Base-by-base conservation (phyloP, 495 filamentous ascomycete genomes). In the Trichoderma reesei region DNA sequence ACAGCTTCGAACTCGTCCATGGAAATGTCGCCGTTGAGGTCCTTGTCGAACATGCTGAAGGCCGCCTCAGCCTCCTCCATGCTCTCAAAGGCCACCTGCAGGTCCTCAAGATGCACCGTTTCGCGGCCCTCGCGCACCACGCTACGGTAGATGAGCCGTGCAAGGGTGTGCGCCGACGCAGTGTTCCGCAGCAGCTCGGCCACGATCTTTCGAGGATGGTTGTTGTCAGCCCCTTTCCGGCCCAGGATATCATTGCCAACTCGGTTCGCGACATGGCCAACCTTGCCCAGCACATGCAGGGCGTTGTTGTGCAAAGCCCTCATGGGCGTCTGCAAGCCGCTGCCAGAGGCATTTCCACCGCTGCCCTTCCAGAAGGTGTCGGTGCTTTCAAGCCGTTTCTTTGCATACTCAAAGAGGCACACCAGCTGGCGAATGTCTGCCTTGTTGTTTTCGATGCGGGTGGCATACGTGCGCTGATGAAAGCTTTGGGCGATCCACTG, bases 211-310 rank as follows among this genome's bases (percentile, higher is more conserved):
- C 91, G 84, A 11, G 94, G 91, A 68, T 96, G 91, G 41, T 78
- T 88, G 75, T 88, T 90, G 56, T 84, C 82, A 18, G 80, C 83
- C n/a, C 89, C 81, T 66, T 85, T 80, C 46, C 84, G 86, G 14
- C 94, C 93, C 2, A 92, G 96, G 68, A 98, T 93, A 72, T 98
- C 93, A 13, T 91, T 92, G n/a, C 92, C 93, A 56, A 97, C 86
- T 59, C 90, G 92, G 11, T 87, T 91, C 10, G 92, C 90, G 9
- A 92, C 83, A 71, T 93, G 89, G n/a, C 92, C 90, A 65, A 96
- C 87, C 71, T 86, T 92, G 68, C 81, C 86, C 69, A 90, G 81
- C 0, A 83, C 90, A 34, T 87, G 84, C 44, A 85, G 85, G 18
- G 91, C 91, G 65, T 85, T 87, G 66, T 84, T 82, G 44, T 87